Evolutionary conservation across 2,329 filamentous ascomycete species (phyloP).

Genomic region (Apiospora arundinis): DNA sequence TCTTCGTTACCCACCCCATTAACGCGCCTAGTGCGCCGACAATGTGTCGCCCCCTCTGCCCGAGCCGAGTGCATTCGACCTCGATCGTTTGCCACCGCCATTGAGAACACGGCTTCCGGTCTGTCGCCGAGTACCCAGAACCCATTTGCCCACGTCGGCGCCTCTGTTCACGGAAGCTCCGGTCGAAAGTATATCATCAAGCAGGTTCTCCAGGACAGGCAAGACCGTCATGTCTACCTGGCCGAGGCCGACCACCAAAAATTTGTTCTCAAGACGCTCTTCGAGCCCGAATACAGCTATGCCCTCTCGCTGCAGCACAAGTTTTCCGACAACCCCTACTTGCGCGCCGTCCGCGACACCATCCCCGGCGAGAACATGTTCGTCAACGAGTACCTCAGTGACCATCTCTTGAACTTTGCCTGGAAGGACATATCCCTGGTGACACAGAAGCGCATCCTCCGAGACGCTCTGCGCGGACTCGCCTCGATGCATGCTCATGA

Average conservation of each 20-base stretch:
- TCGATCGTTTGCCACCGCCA: conserved; percentile 15
- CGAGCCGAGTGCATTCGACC: background rate
- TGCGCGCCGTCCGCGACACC: conserved; percentile 48
- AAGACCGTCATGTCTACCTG: conserved; percentile 43
- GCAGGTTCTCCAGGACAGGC: conserved; percentile 43
- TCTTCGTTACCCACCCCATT: background rate
- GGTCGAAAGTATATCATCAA: conserved; percentile 41
- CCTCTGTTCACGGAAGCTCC: conserved; percentile 29
- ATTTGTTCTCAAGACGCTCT: conserved; percentile 43
- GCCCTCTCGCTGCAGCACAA: conserved; percentile 40
- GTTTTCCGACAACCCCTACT: conserved; percentile 42
- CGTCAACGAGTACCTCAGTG: conserved; percentile 50
- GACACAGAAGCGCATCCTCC: conserved; percentile 49
- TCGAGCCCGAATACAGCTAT: conserved; percentile 43
- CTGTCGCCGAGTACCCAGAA: background rate
- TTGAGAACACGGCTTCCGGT: background rate
- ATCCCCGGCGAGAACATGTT: conserved; percentile 52
- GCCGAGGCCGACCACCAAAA: conserved; percentile 43
- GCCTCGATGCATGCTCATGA: conserved; percentile 44
- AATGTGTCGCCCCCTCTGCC: background rate
- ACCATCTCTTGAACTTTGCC: conserved; percentile 49
- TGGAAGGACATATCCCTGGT: conserved; percentile 46
- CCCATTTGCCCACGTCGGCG: conserved; percentile 22
- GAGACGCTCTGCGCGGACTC: conserved; percentile 48
- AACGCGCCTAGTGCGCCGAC: background rate